Evolutionary conservation across 768 basidiomycete species (phyloP), one percentile per base, ranked within the genome.

Genomic region (Rhodotorula kratochvilovae): DNA sequence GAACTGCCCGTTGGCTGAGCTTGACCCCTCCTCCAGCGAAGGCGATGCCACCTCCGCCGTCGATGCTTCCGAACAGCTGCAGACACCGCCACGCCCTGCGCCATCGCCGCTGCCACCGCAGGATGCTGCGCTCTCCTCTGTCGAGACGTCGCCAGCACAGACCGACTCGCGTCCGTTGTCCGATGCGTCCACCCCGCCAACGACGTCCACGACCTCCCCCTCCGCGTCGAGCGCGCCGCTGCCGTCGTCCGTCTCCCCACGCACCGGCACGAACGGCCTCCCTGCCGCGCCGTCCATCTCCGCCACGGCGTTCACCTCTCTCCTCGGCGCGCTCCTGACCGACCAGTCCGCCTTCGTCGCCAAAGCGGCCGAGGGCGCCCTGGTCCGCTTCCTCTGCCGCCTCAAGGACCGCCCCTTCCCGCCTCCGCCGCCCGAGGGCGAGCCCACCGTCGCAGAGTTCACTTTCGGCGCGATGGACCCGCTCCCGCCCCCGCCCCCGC

Each of bases 281-380:
- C 21, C 54, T 33, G 68, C 67, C 21, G 55, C 53, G 2, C 75
- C 75, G 7, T 63, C 61, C 35, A 74, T 98, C 56, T 86, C 88
- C 50, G 90, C 91, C 5, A 88, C 90, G 76, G 86, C 89, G 10
- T 98, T 98, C 80, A 96, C 92, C 4, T 91, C 91, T 21, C 88
- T 96, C 60, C 85, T 98, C 42, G 93, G 91, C 54, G 90, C 90
- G 1, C 83, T 98, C 39, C 85, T 98, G 23, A 86, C 97, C 56
- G 91, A 88, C 78, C 85, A 88, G 36, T 92, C 90, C 76, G 83
- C 85, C 59, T 81, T 85, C 60, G 87, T 96, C 45, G 87, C 89
- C 59, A 87, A 87, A 39, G 84, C 87, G 6, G 87, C 91, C 29
- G 86, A 91, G 71, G 83, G 84, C 61, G 87, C 89, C 5, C 85